Evolutionary conservation across 2,329 filamentous ascomycete genomes (phyloP).

Genomic region (Periconia macrospinosa): DNA sequence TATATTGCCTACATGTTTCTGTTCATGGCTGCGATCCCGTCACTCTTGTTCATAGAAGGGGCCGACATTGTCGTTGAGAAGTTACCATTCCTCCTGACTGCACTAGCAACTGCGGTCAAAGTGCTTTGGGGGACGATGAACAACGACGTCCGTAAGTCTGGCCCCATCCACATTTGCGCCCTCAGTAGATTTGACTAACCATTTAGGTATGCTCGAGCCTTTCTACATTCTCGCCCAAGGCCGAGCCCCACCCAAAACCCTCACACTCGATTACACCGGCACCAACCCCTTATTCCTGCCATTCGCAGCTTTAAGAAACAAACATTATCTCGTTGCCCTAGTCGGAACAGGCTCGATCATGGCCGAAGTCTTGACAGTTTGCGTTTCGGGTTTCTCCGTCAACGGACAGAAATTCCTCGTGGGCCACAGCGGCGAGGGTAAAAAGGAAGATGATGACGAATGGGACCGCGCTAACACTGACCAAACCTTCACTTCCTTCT

Average conservation of each 20-base stretch:
- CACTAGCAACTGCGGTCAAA: slow-evolving; percentile 67
- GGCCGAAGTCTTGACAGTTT: slow-evolving; percentile 72
- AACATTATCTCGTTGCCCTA: slow-evolving; percentile 66
- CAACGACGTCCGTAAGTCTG: slow-evolving; percentile 58
- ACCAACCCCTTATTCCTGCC: slow-evolving; percentile 70
- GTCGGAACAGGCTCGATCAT: slow-evolving; percentile 73
- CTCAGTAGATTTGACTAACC: background rate
- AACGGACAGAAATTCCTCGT: slow-evolving; percentile 56
- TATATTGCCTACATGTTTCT: slow-evolving; percentile 62
- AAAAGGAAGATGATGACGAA: slow-evolving; percentile 12
- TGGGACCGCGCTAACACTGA: slow-evolving; percentile 38
- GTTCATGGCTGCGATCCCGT: slow-evolving; percentile 61
- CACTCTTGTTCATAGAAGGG: slow-evolving; percentile 63
- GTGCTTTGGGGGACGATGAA: slow-evolving; percentile 70
- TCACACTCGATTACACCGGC: slow-evolving; percentile 73
- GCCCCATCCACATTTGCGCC: slow-evolving; percentile 61
- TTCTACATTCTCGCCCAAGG: slow-evolving; percentile 57
- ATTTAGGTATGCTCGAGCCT: slow-evolving; percentile 1
- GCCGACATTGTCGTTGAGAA: slow-evolving; percentile 60
- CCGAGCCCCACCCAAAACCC: slow-evolving; percentile 65
- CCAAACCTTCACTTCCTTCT: slow-evolving; percentile 62
- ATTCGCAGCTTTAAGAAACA: slow-evolving; percentile 63
- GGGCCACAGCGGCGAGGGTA: slow-evolving; percentile 22
- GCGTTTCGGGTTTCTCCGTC: slow-evolving; percentile 67
- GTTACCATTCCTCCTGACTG: slow-evolving; percentile 67